Percentiles rank a stretch among this genome's conserved stretches.
These are phyloP conservation scores for Astragalus glycyphyllos DNA, from an alignment of 306 rosid genomes.

Conservation along the genomic window DNA sequence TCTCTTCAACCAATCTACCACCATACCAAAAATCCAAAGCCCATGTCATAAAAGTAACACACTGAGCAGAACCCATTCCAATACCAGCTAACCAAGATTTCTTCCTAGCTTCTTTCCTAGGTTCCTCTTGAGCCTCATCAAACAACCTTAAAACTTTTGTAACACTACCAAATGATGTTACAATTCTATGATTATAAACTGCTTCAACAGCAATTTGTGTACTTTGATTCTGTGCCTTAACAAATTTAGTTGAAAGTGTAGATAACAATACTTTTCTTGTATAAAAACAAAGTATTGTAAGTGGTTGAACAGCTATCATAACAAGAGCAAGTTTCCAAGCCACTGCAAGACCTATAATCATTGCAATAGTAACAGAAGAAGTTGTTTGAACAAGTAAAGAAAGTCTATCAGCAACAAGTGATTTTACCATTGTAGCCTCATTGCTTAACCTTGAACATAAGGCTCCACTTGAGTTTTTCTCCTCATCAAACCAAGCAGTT, in stretches of 20 bases:
- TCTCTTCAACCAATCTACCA: constrained; percentile 71
- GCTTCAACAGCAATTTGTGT: constrained; percentile 94
- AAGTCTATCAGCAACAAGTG: constrained; percentile 87
- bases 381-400: constrained; percentile 80
- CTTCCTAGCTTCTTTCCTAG: constrained; percentile 82
- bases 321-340: constrained; percentile 96
- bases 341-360: constrained; percentile 81
- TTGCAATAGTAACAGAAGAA: constrained; percentile 86
- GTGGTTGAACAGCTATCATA: constrained; percentile 91
- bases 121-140: constrained; percentile 84
- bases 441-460: constrained; percentile 85
- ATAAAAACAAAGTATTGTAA: constrained; percentile 82
- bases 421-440: constrained; percentile 85
- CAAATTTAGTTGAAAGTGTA: constrained; percentile 66
- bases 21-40: constrained; percentile 98
- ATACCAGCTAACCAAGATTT: constrained; percentile 91
- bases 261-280: constrained; percentile 86
- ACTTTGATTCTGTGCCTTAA: constrained; percentile 83
- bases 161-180: constrained; percentile 75
- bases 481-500: constrained; percentile 95
- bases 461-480: constrained; percentile 83
- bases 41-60: constrained; percentile 95
- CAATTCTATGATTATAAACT: constrained; percentile 86
- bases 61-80: constrained; percentile 97
- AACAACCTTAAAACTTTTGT: constrained; percentile 66